A percentile compares a stretch with the other conserved stretches of the same genome.
These are phyloP conservation scores for Nemania serpens DNA, from an alignment of 2,329 filamentous ascomycete species.

Conservation along the genomic window DNA sequence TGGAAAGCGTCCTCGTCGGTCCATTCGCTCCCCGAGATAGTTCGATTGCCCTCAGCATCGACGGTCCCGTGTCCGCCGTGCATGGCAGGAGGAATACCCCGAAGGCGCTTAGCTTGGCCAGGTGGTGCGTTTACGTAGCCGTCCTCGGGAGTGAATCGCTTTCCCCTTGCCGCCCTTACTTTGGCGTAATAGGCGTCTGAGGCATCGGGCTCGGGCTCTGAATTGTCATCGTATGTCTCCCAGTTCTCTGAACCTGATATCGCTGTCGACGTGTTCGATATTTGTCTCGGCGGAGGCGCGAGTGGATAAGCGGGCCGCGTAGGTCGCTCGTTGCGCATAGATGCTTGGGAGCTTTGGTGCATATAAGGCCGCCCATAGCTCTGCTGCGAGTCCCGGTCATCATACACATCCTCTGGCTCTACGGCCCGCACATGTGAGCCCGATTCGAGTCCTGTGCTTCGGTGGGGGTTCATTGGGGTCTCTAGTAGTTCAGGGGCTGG, in stretches of 20 bases:
- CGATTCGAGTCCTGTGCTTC: constrained; percentile 52
- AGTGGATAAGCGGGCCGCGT: constrained; percentile 46
- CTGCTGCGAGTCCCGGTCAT: constrained; percentile 61
- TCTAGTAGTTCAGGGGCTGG: constrained; percentile 58
- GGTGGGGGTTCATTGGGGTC: constrained; percentile 55
- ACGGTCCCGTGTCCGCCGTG: constrained; percentile 55
- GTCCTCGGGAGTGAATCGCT: constrained; percentile 62
- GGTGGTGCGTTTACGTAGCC: constrained; percentile 46
- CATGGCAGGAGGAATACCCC: constrained; percentile 56
- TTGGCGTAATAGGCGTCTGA: constrained; percentile 82
- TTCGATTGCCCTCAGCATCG: constrained; percentile 64
- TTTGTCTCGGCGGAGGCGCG: constrained; percentile 61
- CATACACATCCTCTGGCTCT: constrained; percentile 84
- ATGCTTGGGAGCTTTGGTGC: constrained; percentile 42
- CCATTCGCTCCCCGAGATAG: constrained; percentile 69
- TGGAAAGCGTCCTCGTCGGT: constrained; percentile 65
- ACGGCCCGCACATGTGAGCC: constrained; percentile 63
- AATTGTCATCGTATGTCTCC: constrained; percentile 92
- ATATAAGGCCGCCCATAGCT: constrained; percentile 44
- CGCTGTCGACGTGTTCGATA: constrained; percentile 75
- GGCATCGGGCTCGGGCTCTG: constrained; percentile 74
- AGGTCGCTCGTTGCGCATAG: constrained; percentile 48
- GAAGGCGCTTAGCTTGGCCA: constrained; percentile 57
- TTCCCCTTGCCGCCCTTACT: constrained; percentile 69
- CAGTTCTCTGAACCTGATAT: constrained; percentile 92